These are phyloP conservation scores for Discostella stelligeroides DNA, from an alignment of 108 stramenopile species.

Conservation along the genomic window DNA sequence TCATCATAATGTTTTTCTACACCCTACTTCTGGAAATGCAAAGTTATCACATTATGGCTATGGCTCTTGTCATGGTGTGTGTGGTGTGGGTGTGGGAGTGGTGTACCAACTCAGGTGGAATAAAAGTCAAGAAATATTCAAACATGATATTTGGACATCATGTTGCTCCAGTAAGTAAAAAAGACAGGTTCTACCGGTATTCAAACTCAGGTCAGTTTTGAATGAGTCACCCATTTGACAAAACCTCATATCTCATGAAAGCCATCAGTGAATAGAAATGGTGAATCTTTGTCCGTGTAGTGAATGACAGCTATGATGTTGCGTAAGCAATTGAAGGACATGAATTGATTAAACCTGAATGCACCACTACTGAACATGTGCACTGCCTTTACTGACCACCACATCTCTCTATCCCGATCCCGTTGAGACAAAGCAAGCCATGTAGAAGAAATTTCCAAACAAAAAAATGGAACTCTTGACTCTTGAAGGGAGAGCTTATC, in stretches of 20 bases:
- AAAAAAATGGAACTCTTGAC: background rate
- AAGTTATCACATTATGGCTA: too few relatives aligned
- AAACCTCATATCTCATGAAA: slow-evolving; percentile 33
- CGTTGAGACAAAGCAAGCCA: slow-evolving; percentile 23
- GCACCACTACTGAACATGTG: slow-evolving; percentile 5
- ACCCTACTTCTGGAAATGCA: too few relatives aligned
- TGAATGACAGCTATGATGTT: background rate
- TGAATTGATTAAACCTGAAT: slow-evolving; percentile 13
- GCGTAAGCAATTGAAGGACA: background rate
- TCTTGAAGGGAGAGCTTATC: slow-evolving; percentile 1
- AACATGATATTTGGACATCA: too few relatives aligned
- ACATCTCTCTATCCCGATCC: background rate
- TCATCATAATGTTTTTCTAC: too few relatives aligned
- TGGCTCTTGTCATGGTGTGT: too few relatives aligned
- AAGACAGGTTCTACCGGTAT: slow-evolving; percentile 30
- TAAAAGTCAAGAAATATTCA: too few relatives aligned
- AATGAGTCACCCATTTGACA: slow-evolving; percentile 21
- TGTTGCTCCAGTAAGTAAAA: background rate
- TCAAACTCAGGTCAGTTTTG: slow-evolving; percentile 55
- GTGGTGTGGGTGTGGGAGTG: too few relatives aligned
- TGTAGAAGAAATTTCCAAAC: slow-evolving; percentile 16
- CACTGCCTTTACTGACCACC: slow-evolving; percentile 8
- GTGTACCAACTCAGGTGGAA: too few relatives aligned
- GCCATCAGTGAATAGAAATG: slow-evolving; percentile 4
- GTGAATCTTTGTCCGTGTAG: background rate